These are phyloP conservation scores for Lepidium africanum DNA, from an alignment of 345 rosid species.

Conservation along the genomic window DNA sequence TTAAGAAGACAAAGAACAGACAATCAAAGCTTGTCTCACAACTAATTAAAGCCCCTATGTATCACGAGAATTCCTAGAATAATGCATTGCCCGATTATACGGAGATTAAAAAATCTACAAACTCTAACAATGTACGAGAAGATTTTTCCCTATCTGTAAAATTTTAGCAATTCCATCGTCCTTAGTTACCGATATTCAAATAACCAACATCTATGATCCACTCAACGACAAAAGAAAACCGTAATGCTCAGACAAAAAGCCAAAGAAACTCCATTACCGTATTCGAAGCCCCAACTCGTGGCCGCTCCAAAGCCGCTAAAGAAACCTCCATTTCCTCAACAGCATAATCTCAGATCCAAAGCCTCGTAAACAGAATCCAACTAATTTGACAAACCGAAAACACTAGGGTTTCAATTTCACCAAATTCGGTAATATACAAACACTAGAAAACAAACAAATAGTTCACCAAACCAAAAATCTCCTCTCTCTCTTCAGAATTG, in stretches of 20 bases:
- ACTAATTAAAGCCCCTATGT: not conserved
- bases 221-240: not conserved
- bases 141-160: not conserved
- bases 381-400: not conserved
- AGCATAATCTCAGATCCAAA: conserved; percentile 33
- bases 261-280: conserved; percentile 41
- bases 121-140: not conserved
- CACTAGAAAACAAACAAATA: conserved; percentile 9
- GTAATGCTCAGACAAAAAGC: not conserved
- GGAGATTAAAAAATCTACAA: not conserved
- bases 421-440: conserved; percentile 1
- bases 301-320: conserved; percentile 78
- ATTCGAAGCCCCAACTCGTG: conserved; percentile 55
- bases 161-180: not conserved
- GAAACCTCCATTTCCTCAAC: conserved; percentile 68
- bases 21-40: not conserved
- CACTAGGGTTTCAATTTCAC: conserved; percentile 17
- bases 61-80: not conserved
- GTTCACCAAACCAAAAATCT: not conserved
- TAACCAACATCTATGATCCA: not conserved
- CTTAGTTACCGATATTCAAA: not conserved
- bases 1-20: not conserved
- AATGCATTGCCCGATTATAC: not conserved
- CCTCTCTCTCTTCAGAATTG: not conserved
- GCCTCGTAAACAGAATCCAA: not conserved